These are phyloP conservation scores for Trichoderma virens DNA, from an alignment of 495 filamentous ascomycete species.

Conservation along the genomic window DNA sequence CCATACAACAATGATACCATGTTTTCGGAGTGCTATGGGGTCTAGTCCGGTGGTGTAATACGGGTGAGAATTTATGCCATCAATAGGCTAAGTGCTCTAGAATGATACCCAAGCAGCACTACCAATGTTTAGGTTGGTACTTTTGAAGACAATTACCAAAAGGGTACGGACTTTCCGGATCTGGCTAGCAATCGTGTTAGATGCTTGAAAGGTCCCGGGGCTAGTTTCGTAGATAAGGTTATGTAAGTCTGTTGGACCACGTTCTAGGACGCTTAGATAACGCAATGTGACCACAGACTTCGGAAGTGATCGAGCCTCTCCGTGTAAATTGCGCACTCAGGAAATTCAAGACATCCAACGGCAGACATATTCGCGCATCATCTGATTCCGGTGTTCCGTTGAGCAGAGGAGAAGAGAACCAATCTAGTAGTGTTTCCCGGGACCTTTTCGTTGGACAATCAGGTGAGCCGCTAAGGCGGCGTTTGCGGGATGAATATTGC, in stretches of 20 bases:
- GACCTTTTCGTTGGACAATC: no score
- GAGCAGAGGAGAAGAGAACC: no score
- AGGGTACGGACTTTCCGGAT: background rate
- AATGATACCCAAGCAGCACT: background rate
- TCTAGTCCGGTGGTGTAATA: conserved; percentile 1
- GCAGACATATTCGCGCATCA: no score
- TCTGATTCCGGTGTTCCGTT: no score
- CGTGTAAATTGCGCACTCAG: no score
- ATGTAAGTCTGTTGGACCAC: background rate
- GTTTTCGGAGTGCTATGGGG: background rate
- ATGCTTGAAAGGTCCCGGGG: background rate
- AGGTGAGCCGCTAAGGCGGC: no score
- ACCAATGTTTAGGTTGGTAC: background rate
- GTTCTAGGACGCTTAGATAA: background rate
- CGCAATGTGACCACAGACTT: background rate
- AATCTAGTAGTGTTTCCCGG: no score
- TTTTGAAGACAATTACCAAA: background rate
- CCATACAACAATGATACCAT: background rate
- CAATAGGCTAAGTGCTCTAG: background rate
- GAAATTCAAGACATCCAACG: no score
- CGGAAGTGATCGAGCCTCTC: no score
- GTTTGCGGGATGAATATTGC: no score
- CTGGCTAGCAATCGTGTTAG: background rate
- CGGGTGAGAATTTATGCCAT: background rate
- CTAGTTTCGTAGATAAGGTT: background rate